A percentile compares a stretch with the other conserved stretches of the same genome.
These are phyloP conservation scores for Auriculariales sp. DNA, from an alignment of 768 basidiomycete genomes.

Conservation along the genomic window DNA sequence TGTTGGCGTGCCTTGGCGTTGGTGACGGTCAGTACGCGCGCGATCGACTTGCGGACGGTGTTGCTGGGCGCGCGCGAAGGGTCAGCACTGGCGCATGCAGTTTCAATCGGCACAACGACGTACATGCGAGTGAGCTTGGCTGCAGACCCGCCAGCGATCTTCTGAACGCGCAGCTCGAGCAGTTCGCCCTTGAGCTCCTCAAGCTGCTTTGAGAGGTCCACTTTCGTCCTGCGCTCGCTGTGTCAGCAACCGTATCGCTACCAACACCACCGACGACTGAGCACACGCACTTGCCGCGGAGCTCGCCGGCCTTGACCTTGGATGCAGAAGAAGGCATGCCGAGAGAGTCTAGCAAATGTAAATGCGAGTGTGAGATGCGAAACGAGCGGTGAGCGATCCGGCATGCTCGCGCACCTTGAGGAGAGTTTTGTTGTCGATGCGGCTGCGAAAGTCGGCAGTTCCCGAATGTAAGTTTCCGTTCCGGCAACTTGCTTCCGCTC, in stretches of 20 bases:
- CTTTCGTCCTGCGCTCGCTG: constrained; percentile 61
- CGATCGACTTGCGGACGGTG: constrained; percentile 95
- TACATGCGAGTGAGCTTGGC: constrained; percentile 97
- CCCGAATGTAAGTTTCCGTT: too few relatives aligned
- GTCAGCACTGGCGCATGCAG: not conserved
- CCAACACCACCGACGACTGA: not conserved
- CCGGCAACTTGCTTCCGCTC: too few relatives aligned
- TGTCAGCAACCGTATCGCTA: not conserved
- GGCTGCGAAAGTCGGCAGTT: too few relatives aligned
- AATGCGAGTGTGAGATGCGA: not conserved
- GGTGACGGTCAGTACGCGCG: constrained; percentile 94
- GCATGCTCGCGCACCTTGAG: not conserved
- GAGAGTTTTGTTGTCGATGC: too few relatives aligned
- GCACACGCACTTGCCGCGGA: constrained; percentile 85
- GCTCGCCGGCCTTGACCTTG: constrained; percentile 93
- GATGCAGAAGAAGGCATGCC: constrained; percentile 47
- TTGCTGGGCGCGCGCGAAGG: constrained; percentile 34
- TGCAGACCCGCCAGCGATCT: constrained; percentile 90
- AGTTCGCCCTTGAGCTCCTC: constrained; percentile 92
- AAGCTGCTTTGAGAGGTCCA: constrained; percentile 91
- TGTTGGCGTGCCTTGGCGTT: constrained; percentile 97
- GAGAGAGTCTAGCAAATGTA: constrained; percentile 3
- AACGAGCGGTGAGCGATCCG: not conserved
- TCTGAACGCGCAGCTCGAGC: constrained; percentile 86
- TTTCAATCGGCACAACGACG: constrained; percentile 21